Evolutionary conservation across 2,329 filamentous ascomycete species (phyloP).

Genomic region (Trematosphaeria pertusa): DNA sequence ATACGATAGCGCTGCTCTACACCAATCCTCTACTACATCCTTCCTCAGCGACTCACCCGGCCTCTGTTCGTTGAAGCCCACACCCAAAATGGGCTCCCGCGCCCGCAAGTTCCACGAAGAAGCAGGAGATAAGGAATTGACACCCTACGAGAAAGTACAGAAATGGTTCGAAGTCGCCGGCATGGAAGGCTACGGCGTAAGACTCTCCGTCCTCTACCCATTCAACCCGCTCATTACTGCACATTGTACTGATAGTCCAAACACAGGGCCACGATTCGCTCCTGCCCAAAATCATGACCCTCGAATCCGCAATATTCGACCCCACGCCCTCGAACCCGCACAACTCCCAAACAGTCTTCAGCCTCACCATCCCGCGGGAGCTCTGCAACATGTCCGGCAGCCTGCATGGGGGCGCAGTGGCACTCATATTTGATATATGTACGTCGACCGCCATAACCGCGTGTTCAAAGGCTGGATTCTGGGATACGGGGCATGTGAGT

Average conservation of each 20-base stretch:
- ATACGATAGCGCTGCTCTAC: conserved; percentile 12
- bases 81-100: conserved; percentile 10
- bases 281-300: conserved; percentile 39
- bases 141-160: conserved; percentile 29
- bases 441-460: conserved; percentile 50
- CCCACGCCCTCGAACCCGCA: conserved; percentile 37
- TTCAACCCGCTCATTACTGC: too few species aligned
- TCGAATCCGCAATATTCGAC: conserved; percentile 41
- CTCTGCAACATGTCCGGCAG: conserved; percentile 58
- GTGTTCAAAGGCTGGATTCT: conserved; percentile 44
- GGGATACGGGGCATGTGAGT: conserved; percentile 45
- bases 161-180: conserved; percentile 30
- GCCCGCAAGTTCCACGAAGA: conserved; percentile 1
- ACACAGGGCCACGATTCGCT: conserved; percentile 41
- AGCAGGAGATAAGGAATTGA: not conserved
- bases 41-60: too few species aligned
- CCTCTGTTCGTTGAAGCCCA: too few species aligned
- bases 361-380: conserved; percentile 51
- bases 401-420: conserved; percentile 62
- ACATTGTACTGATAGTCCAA: too few species aligned
- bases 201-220: not conserved
- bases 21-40: too few species aligned
- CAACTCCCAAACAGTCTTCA: conserved; percentile 50
- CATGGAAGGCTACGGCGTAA: conserved; percentile 33
- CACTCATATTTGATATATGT: conserved; percentile 63